Base-by-base conservation (phyloP, 345 rosid genomes). In the Boechera divaricarpa region DNA sequence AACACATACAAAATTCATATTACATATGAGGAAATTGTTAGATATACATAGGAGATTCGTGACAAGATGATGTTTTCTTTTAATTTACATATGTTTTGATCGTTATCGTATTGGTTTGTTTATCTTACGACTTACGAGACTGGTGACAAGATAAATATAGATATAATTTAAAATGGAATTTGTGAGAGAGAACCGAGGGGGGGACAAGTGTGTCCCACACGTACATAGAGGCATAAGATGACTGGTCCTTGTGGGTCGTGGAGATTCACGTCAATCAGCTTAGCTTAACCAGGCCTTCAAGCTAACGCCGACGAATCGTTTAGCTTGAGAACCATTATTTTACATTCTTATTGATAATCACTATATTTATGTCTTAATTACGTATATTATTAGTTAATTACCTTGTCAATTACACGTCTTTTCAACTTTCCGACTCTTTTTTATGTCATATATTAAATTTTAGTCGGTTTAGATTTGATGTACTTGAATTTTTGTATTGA, bases 191-290 rank as follows among this genome's bases (percentile, higher is more conserved):
- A 31, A 52, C 55, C 36, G 31, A 68, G 13, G 32, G n/a, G 75
- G 64, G 54, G 75, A 76, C 75, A 76, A 9, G 58, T 62, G 75
- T 44, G 36, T 33, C 75, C 75, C 75, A 69, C 57, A 53, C 26
- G 28, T 63, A 63, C 57, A 54, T 62, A 61, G 75, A 62, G n/a
- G 41, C 63, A 44, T 54, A 61, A 69, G 64, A 62, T 69, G 33
- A 62, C 64, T 33, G 80, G 70, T 69, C 64, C 48, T 69, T 0
- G 64, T 52, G 47, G 56, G 73, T 49, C 44, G 60, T 63, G 32
- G 63, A 68, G 73, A 72, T 28, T 64, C 59, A 77, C 81, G 74
- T 71, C 72, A 64, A 71, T 72, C 64, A 64, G n/a, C 35, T 38
- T 38, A 67, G 62, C 51, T 78, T 72, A 66, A 72, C 77, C 69